A percentile compares a stretch with the other conserved stretches of the same genome.
These are phyloP conservation scores for Sindora glabra DNA, from an alignment of 306 rosid species.

Conservation along the genomic window DNA sequence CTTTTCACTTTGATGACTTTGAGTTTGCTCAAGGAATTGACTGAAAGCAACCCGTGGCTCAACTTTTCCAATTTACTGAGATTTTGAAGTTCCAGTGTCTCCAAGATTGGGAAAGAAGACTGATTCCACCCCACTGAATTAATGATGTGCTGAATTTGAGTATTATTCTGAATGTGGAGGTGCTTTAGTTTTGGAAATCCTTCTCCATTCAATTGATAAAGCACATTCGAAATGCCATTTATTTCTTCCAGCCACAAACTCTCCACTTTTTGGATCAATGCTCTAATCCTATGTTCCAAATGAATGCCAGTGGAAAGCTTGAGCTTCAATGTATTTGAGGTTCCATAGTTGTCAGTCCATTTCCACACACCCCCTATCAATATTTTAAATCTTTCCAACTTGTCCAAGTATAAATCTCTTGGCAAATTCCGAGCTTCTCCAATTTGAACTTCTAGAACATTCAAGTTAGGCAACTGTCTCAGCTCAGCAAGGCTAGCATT, in stretches of 20 bases:
- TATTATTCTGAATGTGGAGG: constrained; percentile 4
- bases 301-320: not conserved
- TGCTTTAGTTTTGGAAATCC: constrained; percentile 16
- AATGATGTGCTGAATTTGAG: not conserved
- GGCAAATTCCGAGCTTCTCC: not conserved
- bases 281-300: constrained; percentile 7
- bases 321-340: constrained; percentile 8
- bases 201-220: not conserved
- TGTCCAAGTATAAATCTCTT: not conserved
- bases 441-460: not conserved
- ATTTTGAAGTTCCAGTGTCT: not conserved
- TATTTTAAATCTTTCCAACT: not conserved
- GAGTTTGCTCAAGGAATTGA: not conserved
- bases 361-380: not conserved
- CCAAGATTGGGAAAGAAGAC: not conserved
- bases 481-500: constrained; percentile 10
- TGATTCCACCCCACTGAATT: not conserved
- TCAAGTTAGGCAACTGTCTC: not conserved
- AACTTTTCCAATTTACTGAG: not conserved
- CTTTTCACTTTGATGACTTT: not conserved
- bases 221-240: not conserved
- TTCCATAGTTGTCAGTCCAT: not conserved
- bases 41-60: not conserved
- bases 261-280: constrained; percentile 14
- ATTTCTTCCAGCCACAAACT: constrained; percentile 16